These are phyloP conservation scores for Auricularia sp. DNA, from an alignment of 768 basidiomycete genomes.

Conservation along the genomic window DNA sequence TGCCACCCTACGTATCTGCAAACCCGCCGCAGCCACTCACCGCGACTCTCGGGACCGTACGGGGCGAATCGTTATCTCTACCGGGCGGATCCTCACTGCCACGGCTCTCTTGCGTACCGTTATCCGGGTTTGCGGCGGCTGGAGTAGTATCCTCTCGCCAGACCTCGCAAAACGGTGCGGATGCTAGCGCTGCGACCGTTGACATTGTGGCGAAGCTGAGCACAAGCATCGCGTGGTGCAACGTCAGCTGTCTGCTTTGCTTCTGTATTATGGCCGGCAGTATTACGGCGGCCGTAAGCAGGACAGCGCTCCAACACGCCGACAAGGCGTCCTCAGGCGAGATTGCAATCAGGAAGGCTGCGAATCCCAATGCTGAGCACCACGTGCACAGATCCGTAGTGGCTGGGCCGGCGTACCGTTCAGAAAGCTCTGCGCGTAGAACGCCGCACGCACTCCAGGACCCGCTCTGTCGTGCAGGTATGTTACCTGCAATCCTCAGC, in stretches of 20 bases:
- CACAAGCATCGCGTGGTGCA: slow-evolving; percentile 9
- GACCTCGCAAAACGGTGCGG: slow-evolving; percentile 8
- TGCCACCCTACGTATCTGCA: no score
- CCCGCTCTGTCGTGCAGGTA: neutral
- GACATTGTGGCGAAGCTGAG: slow-evolving; percentile 11
- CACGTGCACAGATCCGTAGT: neutral
- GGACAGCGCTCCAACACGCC: slow-evolving; percentile 6
- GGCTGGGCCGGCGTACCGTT: neutral
- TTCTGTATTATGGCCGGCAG: slow-evolving; percentile 10
- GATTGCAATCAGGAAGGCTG: neutral
- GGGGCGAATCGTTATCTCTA: no score
- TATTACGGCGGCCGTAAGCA: slow-evolving; percentile 6
- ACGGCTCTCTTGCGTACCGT: neutral
- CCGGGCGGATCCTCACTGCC: no score
- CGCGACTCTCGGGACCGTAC: no score
- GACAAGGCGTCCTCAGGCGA: neutral
- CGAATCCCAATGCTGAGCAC: neutral
- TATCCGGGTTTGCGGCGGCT: neutral
- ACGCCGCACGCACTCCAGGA: neutral
- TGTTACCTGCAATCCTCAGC: neutral
- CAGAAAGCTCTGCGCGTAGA: slow-evolving; percentile 1
- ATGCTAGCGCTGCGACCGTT: slow-evolving; percentile 7
- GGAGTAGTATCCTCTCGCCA: neutral
- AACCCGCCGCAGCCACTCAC: no score
- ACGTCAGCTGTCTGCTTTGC: neutral